Evolutionary conservation across 345 rosid species (phyloP), one percentile per base, ranked within the genome.

Genomic region (Zanthoxylum bungeanum): DNA sequence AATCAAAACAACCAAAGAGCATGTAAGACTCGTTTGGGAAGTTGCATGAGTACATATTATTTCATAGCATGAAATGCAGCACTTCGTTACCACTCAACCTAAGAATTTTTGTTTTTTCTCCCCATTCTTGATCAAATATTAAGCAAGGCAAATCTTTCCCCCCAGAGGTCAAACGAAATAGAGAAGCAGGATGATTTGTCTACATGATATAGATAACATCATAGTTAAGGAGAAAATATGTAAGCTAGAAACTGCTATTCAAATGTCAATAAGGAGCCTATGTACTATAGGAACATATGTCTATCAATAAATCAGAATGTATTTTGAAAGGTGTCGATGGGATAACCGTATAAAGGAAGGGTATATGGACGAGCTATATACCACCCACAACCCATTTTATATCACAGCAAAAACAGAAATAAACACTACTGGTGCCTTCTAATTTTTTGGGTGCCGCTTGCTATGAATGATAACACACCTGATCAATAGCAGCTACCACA

Each of bases 401-500:
- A 36, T 40, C 36, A 57, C 6, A 21, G 31, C 44, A 36, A 55
- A n/a, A 60, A 40, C 24, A 37, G 37, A 30, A 74, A 69, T 56
- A 60, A n/a, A 39, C 36, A 55, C n/a, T 47, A 34, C 28, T 6
- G 5, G 49, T 14, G 66, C 64, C 49, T 5, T 37, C 39, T 33
- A 55, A 50, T 56, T n/a, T 66, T 42, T 51, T 51, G 52, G 24
- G 16, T 9, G 24, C n/a, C 34, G 24, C 44, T 17, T 49, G 25
- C 39, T 31, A 51, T 40, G 46, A 47, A 42, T 28, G 53, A 69
- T 12, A 58, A 55, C 69, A 37, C 39, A 92, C 99, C 94, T 89
- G 97, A 83, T 95, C 98, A 82, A 95, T 95, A 69, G 99, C 99
- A 77, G 99, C 99, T 21, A 95, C 99, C 64, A 95, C 99, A 86